Base-by-base conservation (phyloP, 1,139 yeast genomes). In the Taiozyma sp. region DNA sequence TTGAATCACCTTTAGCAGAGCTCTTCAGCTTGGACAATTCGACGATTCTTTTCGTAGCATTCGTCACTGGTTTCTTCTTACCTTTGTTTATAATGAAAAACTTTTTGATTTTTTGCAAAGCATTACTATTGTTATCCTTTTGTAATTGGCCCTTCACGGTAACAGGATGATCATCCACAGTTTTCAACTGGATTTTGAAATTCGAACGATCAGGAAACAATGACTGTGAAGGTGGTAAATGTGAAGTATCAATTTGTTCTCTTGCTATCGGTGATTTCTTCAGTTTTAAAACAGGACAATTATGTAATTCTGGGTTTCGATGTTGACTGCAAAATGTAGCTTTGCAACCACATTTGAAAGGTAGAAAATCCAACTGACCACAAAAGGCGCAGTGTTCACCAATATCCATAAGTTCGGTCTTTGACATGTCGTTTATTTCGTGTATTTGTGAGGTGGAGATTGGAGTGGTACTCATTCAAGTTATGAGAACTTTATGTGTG, bases 381-480 rank as follows among this genome's bases (percentile, higher is more conserved):
- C 95, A 87, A 49, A 75, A 74, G 32, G 71, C 65, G 63, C 95
- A 87, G 62, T 84, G 86, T 55, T 79, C 72, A 4, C 93, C 93
- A 8, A 86, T 81, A 59, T 86, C 84, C 70, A 86, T 74, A 65
- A 86, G 69, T 19, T 83, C 83, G 46, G 66, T 67, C 32, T 32
- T 44, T 32, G 42, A 45, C 23, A 40, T 40, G n/a, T 39, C 23
- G 39, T n/a, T 36, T 30, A 39, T n/a, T 30, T 22, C 30, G 23
- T n/a, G n/a, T 30, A 39, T n/a, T 30, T 22, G 23, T 16, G 46
- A n/a, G 7, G 28, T 22, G 9, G 28, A 29, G 4, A 44, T 13
- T 2, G 14, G 36, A 24, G 16, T 24, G 30, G 13, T 24, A 24
- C 8, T 24, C 27, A 28, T 28, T 8, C 13, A 10, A 9, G 9